Evolutionary conservation across 2,329 filamentous ascomycete genomes (phyloP).

Genomic region (Beauveria bassiana): DNA sequence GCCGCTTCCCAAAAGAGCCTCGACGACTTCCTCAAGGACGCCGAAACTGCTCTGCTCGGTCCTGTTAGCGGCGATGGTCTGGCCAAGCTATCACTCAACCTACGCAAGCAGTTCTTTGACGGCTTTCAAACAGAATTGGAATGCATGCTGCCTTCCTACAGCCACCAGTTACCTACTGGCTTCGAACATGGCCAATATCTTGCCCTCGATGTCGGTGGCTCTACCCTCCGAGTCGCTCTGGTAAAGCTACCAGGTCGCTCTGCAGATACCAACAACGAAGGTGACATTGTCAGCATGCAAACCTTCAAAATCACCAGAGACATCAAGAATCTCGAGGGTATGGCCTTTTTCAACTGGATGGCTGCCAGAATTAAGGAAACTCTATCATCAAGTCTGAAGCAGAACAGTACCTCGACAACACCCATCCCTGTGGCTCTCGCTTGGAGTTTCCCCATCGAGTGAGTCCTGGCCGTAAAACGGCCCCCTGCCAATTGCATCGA

Average conservation of each 20-base stretch:
- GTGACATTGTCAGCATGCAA: conserved; percentile 45
- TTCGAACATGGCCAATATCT: conserved; percentile 51
- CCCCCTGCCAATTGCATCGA: neutral
- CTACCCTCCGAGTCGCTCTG: conserved; percentile 57
- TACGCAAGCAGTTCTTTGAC: conserved; percentile 49
- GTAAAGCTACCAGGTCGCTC: conserved; percentile 48
- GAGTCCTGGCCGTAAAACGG: conserved; percentile 23
- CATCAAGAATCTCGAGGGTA: conserved; percentile 50
- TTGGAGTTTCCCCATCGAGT: conserved; percentile 67
- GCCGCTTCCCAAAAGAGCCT: conserved; percentile 23
- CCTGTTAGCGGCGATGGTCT: conserved; percentile 40
- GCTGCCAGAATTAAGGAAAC: conserved; percentile 52
- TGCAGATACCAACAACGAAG: conserved; percentile 30
- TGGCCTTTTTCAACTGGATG: conserved; percentile 62
- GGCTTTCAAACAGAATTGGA: conserved; percentile 43
- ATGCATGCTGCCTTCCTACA: conserved; percentile 61
- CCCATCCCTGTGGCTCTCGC: conserved; percentile 53
- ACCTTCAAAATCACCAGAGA: conserved; percentile 49
- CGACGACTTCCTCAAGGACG: conserved; percentile 49
- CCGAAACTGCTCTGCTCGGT: conserved; percentile 42
- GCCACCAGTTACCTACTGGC: conserved; percentile 54
- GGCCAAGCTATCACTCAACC: conserved; percentile 35
- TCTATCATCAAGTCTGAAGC: conserved; percentile 36
- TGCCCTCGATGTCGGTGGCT: conserved; percentile 61
- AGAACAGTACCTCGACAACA: conserved; percentile 27